phyloP scores from a whole-genome alignment of 106 monocot genomes.

The Allium sativum region DNA sequence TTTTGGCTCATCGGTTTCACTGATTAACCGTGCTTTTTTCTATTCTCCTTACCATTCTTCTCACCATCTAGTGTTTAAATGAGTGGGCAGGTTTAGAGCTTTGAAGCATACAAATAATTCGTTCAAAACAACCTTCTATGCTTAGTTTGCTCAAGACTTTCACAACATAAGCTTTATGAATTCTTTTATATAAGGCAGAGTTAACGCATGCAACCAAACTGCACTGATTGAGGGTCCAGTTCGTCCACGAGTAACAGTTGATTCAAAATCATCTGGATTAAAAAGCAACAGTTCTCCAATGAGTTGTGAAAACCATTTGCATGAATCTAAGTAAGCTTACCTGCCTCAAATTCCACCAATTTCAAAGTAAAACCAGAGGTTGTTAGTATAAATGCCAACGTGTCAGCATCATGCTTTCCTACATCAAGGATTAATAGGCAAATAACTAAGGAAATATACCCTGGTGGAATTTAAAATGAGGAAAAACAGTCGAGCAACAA shows the following conservation, averaged over 20 bases:
- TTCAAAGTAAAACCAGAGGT: constrained; percentile 22
- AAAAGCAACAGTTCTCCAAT: constrained; percentile 19
- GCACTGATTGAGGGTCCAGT: constrained; percentile 14
- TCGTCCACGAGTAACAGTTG: constrained; percentile 10
- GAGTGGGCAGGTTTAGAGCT: no score
- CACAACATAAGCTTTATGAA: no score
- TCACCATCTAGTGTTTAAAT: no score
- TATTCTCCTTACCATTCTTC: no score
- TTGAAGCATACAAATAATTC: no score
- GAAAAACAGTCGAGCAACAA: constrained; percentile 18
- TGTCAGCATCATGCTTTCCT: constrained; percentile 11
- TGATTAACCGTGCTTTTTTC: no score
- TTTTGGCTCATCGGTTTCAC: no score
- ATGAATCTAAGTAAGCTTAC: constrained; percentile 26
- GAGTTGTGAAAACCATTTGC: constrained; percentile 6
- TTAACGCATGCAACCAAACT: constrained; percentile 23
- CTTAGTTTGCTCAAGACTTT: no score
- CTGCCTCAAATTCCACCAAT: constrained; percentile 16
- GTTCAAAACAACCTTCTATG: no score
- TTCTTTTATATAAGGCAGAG: constrained; percentile 18
- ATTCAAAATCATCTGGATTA: constrained; percentile 20
- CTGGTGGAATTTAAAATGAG: constrained; percentile 9
- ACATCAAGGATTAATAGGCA: constrained; percentile 17
- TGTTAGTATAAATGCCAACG: constrained; percentile 10
- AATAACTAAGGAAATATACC: constrained; percentile 24